These are phyloP conservation scores for Calonectria montana DNA, from an alignment of 2,329 filamentous ascomycete species.

Conservation along the genomic window DNA sequence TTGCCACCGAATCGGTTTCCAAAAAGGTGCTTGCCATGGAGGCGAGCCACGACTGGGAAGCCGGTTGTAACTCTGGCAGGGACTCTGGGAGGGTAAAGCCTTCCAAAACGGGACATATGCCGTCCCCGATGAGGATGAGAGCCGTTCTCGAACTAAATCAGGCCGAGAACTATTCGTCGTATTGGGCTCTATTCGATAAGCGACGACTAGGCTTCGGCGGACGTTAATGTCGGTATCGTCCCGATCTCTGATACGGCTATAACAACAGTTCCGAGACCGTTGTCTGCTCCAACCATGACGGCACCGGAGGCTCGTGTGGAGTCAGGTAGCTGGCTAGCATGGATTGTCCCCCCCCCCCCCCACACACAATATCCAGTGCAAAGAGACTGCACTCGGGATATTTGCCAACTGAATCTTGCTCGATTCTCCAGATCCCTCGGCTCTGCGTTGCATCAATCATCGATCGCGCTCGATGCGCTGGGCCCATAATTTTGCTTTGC, in stretches of 20 bases:
- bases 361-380: slow-evolving; percentile 62
- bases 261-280: slow-evolving; percentile 66
- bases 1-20: slow-evolving; percentile 37
- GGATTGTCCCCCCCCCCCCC: slow-evolving; percentile 47
- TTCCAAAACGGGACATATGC: slow-evolving; percentile 71
- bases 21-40: slow-evolving; percentile 48
- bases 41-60: slow-evolving; percentile 49
- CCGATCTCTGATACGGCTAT: slow-evolving; percentile 59
- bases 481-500: slow-evolving; percentile 64
- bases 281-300: slow-evolving; percentile 49
- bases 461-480: slow-evolving; percentile 75
- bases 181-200: slow-evolving; percentile 72
- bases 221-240: slow-evolving; percentile 65
- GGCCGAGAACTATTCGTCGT: slow-evolving; percentile 74
- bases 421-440: slow-evolving; percentile 54
- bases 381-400: slow-evolving; percentile 74
- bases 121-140: slow-evolving; percentile 74
- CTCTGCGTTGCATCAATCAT: slow-evolving; percentile 75
- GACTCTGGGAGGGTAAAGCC: slow-evolving; percentile 55
- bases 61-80: slow-evolving; percentile 27
- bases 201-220: slow-evolving; percentile 67
- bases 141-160: slow-evolving; percentile 72
- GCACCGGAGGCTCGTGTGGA: slow-evolving; percentile 54
- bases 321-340: slow-evolving; percentile 59
- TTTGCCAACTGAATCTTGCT: slow-evolving; percentile 70